Conservation (phyloP, 2,329 filamentous ascomycete genomes). For the Fusarium cicatricum region DNA sequence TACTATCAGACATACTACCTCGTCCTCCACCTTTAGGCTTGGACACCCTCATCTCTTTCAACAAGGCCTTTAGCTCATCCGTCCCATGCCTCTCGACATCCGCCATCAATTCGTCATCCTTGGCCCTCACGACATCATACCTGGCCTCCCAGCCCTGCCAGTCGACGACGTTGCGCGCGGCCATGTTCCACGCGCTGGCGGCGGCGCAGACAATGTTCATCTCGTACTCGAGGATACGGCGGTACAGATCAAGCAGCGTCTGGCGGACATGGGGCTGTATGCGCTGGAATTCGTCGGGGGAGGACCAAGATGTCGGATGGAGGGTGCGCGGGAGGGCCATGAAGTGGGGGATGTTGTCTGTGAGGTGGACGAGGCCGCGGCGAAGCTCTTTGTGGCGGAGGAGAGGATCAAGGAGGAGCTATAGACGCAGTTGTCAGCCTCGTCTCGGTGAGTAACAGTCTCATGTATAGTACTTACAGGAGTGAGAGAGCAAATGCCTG, state of each 20-base stretch:
- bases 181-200: conserved; percentile 49
- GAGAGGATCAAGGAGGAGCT: conserved; percentile 50
- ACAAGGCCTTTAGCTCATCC: conserved; percentile 23
- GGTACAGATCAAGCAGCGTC: conserved; percentile 42
- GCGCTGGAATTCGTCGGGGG: conserved; percentile 34
- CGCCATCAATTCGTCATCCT: conserved; percentile 39
- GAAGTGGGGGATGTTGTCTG: conserved; percentile 47
- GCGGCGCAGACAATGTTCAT: conserved; percentile 52
- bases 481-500: conserved; percentile 49
- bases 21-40: conserved; percentile 25
- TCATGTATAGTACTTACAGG: conserved; percentile 44
- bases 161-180: conserved; percentile 48
- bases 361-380: conserved; percentile 44
- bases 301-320: conserved; percentile 35
- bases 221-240: conserved; percentile 48
- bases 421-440: conserved; percentile 9
- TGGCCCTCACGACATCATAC: conserved; percentile 38
- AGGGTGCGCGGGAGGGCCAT: conserved; percentile 45
- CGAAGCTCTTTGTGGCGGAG: conserved; percentile 44
- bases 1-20: not conserved
- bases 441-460: not conserved
- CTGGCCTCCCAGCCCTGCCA: conserved; percentile 45
- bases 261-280: conserved; percentile 35
- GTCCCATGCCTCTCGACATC: conserved; percentile 36
- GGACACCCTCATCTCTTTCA: conserved; percentile 24